phyloP scores from a whole-genome alignment of 2,329 filamentous ascomycete species.

The Ophiostoma himal-ulmi region DNA sequence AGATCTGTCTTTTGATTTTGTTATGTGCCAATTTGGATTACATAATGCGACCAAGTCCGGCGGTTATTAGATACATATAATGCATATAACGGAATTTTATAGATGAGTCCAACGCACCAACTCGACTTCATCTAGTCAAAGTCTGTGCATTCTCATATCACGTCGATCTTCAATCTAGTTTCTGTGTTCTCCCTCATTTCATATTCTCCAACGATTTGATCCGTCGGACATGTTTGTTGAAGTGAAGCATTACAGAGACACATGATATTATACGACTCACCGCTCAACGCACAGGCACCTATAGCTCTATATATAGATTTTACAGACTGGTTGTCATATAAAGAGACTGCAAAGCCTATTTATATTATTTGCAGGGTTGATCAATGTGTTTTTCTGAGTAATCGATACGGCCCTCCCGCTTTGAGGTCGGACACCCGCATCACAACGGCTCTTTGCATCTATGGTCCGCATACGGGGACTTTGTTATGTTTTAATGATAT shows the following conservation, averaged over 20 bases:
- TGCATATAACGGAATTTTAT: too few relatives aligned
- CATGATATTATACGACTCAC: not conserved
- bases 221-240: not conserved
- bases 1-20: too few relatives aligned
- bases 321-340: too few relatives aligned
- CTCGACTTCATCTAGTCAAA: too few relatives aligned
- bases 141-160: too few relatives aligned
- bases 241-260: not conserved
- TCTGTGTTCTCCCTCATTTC: not conserved
- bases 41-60: too few relatives aligned
- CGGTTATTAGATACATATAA: too few relatives aligned
- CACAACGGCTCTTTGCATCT: not conserved
- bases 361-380: too few relatives aligned
- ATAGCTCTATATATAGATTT: not conserved
- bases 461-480: not conserved
- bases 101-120: too few relatives aligned
- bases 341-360: too few relatives aligned
- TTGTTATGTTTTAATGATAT: not conserved
- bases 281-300: not conserved
- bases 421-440: not conserved
- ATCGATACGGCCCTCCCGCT: not conserved
- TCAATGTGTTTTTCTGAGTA: not conserved
- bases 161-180: too few relatives aligned
- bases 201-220: not conserved
- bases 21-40: too few relatives aligned